Base-by-base conservation (phyloP, 176 grass and related monocot genomes). In the Pontederia crassipes region DNA sequence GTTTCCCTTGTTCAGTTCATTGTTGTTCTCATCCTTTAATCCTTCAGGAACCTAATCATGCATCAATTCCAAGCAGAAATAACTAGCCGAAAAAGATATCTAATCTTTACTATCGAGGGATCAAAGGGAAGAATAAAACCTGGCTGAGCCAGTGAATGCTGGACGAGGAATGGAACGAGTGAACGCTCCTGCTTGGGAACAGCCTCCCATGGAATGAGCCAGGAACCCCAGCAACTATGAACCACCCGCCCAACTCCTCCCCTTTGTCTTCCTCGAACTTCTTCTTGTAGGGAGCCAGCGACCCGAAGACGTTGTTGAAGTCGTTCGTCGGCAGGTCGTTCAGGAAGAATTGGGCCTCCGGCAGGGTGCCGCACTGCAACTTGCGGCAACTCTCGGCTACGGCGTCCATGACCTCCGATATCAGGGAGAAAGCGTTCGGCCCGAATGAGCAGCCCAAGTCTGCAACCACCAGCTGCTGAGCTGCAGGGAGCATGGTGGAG, bases 311-410 rank as follows among this genome's bases (percentile, higher is more conserved):
- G 16, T 57, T 20, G 63, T 89, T 89, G 62, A 89, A 89, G 59
- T 89, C 86, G 10, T 70, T 89, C 12, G 62, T 52, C 0, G 78
- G 58, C 1, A 85, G 81, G 17, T 89, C 86, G 35, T 89, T 89
- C 48, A 85, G 60, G 71, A 89, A 85, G 81, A 89, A 89, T 67
- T 79, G 81, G 32, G 84, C 11, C 57, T 89, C 70, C 45, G 60
- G 27, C 0, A 15, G 57, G 3, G 46, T 14, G 2, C 20, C 20
- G 20, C 20, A 24, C 20, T 24, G 20, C 20, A 24, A 1, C 12
- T 18, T 54, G 65, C 12, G 4, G 18, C 10, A 57, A 11, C 16
- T 18, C 29, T 17, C 10, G 0, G 46, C 50, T 24, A 24, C 20
- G 20, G 20, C 20, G 20, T 1, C 20, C 20, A 24, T 24, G 20